Evolutionary conservation across 345 rosid genomes (phyloP).

Genomic region (Salix dunnii): DNA sequence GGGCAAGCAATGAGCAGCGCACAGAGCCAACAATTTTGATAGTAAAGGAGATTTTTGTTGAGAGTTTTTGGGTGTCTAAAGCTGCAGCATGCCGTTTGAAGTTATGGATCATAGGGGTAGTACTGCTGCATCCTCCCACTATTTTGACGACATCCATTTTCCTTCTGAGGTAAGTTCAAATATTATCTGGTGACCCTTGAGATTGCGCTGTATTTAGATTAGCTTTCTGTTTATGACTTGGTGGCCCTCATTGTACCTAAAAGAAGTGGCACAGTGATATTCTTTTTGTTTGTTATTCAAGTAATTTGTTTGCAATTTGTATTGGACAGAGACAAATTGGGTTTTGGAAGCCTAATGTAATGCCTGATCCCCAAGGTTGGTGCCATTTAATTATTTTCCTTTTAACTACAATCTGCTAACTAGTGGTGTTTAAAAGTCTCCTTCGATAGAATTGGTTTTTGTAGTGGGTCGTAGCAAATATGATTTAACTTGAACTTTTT

Average conservation of each 20-base stretch:
- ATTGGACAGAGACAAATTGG: constrained; percentile 67
- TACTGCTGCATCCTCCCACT: constrained; percentile 40
- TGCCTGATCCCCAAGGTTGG: constrained; percentile 59
- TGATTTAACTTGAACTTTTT: not conserved
- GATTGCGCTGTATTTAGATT: not conserved
- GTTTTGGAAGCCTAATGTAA: constrained; percentile 48
- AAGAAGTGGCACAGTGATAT: constrained; percentile 1
- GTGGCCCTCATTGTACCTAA: not conserved
- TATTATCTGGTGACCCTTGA: not conserved
- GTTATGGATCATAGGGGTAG: constrained; percentile 57
- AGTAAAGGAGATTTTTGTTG: constrained; percentile 8
- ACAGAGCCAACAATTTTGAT: constrained; percentile 15
- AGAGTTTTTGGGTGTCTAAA: constrained; percentile 21
- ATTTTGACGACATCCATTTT: constrained; percentile 40
- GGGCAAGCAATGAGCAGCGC: constrained; percentile 17
- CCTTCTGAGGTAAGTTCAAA: constrained; percentile 48
- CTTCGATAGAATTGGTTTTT: not conserved
- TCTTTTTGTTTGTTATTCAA: constrained; percentile 12
- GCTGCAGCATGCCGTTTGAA: constrained; percentile 55
- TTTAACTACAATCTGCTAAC: constrained; percentile 8
- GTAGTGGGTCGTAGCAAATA: constrained; percentile 6
- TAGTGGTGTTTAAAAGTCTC: not conserved
- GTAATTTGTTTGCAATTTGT: constrained; percentile 21
- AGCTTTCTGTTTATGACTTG: not conserved
- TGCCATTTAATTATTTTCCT: constrained; percentile 14